Evolutionary conservation across 352 stramenopile species (phyloP), one percentile per base, ranked within the genome.

Genomic region (Peronosclerospora sorghi): DNA sequence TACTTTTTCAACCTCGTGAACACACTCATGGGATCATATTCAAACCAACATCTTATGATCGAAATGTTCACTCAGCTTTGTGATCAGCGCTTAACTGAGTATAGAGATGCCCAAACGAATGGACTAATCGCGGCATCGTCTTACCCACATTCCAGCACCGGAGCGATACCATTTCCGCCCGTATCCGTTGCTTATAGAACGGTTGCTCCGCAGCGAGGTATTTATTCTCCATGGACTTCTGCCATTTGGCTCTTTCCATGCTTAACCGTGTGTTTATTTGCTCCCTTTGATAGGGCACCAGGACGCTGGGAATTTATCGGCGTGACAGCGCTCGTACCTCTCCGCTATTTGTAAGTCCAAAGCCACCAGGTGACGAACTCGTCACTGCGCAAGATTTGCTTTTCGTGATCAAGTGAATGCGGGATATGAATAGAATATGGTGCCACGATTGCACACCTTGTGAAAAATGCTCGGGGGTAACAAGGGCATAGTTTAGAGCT

Each of bases 1-100:
- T 82, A 70, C 46, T 83, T 86, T 24, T 73, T 73, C 1, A 86
- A 89, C 38, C 57, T 82, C 24, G 65, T 83, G 54, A 73, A 89
- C 41, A 65, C 76, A 13, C 45, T 89, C 14, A 62, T 86, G 18
- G 73, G 73, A 0, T 70, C 62, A 2, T 75, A 68, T 9, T 79
- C 70, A 1, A 69, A 80, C 30, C 62, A 84, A 32, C 46, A 67
- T 24, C 65, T 70, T 5, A 51, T 84, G 12, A 81, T 86, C 28
- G 74, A 81, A 18, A 76, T 89, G 50, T 34, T 84, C 8, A 79
- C 69, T 4, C 67, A 84, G 32, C 58, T 88, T n/a, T 5, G 45
- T 83, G 12, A 73, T 77, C 14, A 78, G 72, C 35, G 72, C 69
- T 0, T 77, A 78, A 35, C 62, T 66, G 35, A 67, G 57, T 34